phyloP scores from a whole-genome alignment of 2,329 filamentous ascomycete species.

The Trichophyton benhamiae region DNA sequence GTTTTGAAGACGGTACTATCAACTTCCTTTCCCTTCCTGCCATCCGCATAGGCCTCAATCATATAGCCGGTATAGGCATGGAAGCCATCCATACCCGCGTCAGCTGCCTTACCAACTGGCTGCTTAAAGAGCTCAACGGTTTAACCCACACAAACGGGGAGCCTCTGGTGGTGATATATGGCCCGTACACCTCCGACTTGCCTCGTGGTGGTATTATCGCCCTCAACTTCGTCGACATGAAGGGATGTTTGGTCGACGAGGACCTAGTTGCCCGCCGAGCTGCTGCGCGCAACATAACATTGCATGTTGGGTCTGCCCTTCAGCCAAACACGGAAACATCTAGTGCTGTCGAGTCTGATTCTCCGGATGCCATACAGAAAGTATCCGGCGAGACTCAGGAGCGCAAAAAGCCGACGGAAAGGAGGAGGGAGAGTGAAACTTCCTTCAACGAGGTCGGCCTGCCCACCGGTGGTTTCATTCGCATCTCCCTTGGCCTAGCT shows the following conservation, averaged over 20 bases:
- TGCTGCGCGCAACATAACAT: slow-evolving; percentile 44
- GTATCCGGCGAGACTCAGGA: background rate
- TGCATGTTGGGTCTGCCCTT: slow-evolving; percentile 47
- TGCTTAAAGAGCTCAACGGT: slow-evolving; percentile 38
- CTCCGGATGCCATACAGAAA: slow-evolving; percentile 15
- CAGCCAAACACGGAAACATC: slow-evolving; percentile 31
- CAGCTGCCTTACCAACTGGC: slow-evolving; percentile 38
- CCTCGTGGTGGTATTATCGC: slow-evolving; percentile 46
- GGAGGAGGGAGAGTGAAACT: slow-evolving; percentile 12
- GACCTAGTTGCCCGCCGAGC: slow-evolving; percentile 47
- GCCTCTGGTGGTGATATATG: slow-evolving; percentile 44
- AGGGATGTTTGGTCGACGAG: slow-evolving; percentile 45
- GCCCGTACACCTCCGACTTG: slow-evolving; percentile 39
- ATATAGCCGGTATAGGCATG: slow-evolving; percentile 36
- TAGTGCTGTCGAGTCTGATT: slow-evolving; percentile 28
- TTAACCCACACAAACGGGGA: slow-evolving; percentile 44
- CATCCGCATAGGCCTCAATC: slow-evolving; percentile 43
- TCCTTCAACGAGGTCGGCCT: slow-evolving; percentile 15
- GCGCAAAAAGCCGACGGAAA: slow-evolving; percentile 8
- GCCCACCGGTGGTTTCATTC: slow-evolving; percentile 14
- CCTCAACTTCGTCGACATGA: slow-evolving; percentile 46
- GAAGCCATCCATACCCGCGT: slow-evolving; percentile 47
- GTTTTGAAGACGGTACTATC: slow-evolving; percentile 55
- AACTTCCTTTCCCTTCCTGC: slow-evolving; percentile 55
- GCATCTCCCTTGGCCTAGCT: slow-evolving; percentile 16